Evolutionary conservation across 2,329 filamentous ascomycete species (phyloP), one percentile per base, ranked within the genome.

Genomic region (Byssochlamys sp.): DNA sequence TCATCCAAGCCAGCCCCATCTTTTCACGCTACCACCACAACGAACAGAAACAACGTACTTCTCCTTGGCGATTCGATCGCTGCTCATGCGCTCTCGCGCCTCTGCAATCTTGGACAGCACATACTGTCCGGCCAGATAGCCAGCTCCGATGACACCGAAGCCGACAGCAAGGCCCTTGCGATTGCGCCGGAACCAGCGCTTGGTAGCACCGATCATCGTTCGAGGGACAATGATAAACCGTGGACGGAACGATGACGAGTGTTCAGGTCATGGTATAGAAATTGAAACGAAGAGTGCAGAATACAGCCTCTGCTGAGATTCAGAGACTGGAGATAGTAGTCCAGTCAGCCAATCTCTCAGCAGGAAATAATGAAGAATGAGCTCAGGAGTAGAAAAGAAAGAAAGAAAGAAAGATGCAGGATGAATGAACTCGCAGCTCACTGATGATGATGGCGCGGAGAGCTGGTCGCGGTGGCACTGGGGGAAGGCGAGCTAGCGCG

Each of bases 41-140:
- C 27, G 10, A 51, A 54, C 58, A 19, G 54, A 29, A 9, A 26
- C 3, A 7, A 68, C 84, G 66, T 77, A 96, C 92, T 99, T 99
- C 77, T 99, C 94, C 73, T 92, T 91, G 55, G 92, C 89, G 71
- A 96, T 95, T 68, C 91, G 86, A 69, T 97, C 94, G 74, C 90
- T 92, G 75, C 88, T 91, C 89, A 96, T 95, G 73, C 92, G 91
- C 81, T 96, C 91, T 64, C 91, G 86, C 66, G 92, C 91, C 75
- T 97, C 91, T 63, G 88, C 88, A 68, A 97, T 86, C 81, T 96
- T 97, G 67, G 83, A 84, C 69, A 96, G 75, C 64, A 96, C 84
- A 86, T 96, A 99, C 74, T 96, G 91, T 45, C 90, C 90, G 57
- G 89, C 91, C 60, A 96, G 78, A 75, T 99, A 99, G 64, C 91